Evolutionary conservation across 495 filamentous ascomycete species (phyloP), one percentile per base, ranked within the genome.

Genomic region (Amorphotheca resinae): DNA sequence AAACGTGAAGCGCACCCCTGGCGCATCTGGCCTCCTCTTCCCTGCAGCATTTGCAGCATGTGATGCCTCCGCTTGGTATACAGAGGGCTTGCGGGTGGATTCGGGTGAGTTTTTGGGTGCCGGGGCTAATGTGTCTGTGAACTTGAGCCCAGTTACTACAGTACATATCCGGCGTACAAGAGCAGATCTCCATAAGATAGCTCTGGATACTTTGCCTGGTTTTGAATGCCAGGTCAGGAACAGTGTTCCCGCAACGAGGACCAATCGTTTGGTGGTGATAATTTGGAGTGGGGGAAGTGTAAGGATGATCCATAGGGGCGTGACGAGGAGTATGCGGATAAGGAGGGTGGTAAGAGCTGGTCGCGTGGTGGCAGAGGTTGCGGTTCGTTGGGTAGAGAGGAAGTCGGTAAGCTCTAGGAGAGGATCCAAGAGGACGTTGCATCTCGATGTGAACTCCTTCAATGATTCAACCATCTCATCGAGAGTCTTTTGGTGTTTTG

Each of bases 391-490:
- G 0, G 87, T 95, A 16, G 86, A 93, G 14, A 99, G 70, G 58
- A 93, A 95, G 57, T 94, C 86, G 38, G 89, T 95, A 47, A 98
- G 66, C 48, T 82, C 75, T 22, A 93, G 68, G 30, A 94, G 70
- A 3, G 91, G 91, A 49, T 94, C 87, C 15, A 95, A 71, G 8
- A 99, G 68, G 26, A 95, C 79, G 60, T 93, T 93, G 63, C 93
- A 93, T 33, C 91, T 69, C 3, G 77, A 79, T 1, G 87, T 96
- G 54, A 99, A 87, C 18, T 79, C 74, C 57, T 81, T 82, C 47
- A 99, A 65, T 0, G 83, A 88, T 50, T 95, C 87, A 37, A 99
- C 82, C 46, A 99, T 96, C 64, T 96, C 91, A 52, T 99, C 91
- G 30, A 99, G 66, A 31, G 87, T 95, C 62, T 76, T 76, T 51